A percentile compares a stretch with the other conserved stretches of the same genome.
phyloP scores from a whole-genome alignment of 176 grass and related monocot genomes.

The Oryza brachyantha region DNA sequence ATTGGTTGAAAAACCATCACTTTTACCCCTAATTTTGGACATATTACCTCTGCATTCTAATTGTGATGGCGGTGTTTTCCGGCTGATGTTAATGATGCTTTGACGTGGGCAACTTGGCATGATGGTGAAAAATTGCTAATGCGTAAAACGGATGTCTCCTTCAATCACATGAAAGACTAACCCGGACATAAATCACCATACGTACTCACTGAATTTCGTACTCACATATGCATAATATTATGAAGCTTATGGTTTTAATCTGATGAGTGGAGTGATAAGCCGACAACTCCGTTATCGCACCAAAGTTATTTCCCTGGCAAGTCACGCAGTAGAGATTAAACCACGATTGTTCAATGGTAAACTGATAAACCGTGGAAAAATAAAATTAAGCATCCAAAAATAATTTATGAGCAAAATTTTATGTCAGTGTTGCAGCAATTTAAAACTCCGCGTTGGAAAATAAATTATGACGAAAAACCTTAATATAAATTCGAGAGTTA shows the following conservation, averaged over 20 bases:
- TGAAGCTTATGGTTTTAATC: not conserved
- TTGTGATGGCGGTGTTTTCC: not conserved
- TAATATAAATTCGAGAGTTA: too few relatives aligned
- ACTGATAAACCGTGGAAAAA: too few relatives aligned
- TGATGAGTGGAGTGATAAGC: not conserved
- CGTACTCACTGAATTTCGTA: too few relatives aligned
- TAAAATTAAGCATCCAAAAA: too few relatives aligned
- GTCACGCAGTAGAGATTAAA: not conserved
- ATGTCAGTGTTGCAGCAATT: too few relatives aligned
- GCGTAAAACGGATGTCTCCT: not conserved
- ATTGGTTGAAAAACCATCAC: not conserved
- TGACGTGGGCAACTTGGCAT: too few relatives aligned
- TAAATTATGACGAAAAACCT: too few relatives aligned
- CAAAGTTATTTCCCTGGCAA: too few relatives aligned
- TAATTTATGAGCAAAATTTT: too few relatives aligned
- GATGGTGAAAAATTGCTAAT: not conserved
- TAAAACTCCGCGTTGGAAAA: too few relatives aligned
- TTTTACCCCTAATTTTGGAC: not conserved
- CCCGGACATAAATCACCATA: not conserved
- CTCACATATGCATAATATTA: too few relatives aligned
- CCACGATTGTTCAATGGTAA: too few relatives aligned
- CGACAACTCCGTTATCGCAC: not conserved
- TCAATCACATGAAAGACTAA: not conserved
- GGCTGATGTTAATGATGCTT: not conserved
- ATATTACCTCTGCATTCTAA: not conserved